Conservation (phyloP, 306 rosid genomes). For the Lagenaria siceraria region DNA sequence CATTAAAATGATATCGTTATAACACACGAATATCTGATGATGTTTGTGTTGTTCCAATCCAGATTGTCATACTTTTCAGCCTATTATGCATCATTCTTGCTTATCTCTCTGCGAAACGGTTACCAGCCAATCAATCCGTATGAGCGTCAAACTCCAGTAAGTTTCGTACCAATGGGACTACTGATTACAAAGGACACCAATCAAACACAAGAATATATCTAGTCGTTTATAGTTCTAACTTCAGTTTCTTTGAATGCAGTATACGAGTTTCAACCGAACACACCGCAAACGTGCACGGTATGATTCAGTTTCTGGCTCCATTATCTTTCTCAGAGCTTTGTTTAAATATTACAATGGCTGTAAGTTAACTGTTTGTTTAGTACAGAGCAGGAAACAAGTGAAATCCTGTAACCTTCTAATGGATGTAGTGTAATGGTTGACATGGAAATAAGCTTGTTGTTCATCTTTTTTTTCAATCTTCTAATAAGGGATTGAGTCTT, state of each 20-base stretch:
- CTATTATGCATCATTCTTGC: constrained; percentile 32
- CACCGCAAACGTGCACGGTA: background rate
- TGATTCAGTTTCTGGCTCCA: background rate
- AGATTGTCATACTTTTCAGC: constrained; percentile 37
- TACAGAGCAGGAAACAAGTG: background rate
- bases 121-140: background rate
- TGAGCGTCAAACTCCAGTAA: background rate
- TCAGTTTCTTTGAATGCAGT: background rate
- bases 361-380: background rate
- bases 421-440: background rate
- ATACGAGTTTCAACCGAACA: background rate
- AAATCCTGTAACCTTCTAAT: background rate
- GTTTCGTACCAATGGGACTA: background rate
- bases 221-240: background rate
- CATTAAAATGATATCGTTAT: background rate
- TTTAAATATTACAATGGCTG: background rate
- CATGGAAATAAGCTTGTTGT: background rate
- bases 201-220: background rate
- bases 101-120: constrained; percentile 29
- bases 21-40: constrained; percentile 6
- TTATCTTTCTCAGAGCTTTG: background rate
- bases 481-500: background rate
- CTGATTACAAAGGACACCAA: background rate
- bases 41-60: constrained; percentile 15
- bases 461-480: background rate